phyloP scores from a whole-genome alignment of 371 early-diverging fungal genomes.

The Mortierella sp. region DNA sequence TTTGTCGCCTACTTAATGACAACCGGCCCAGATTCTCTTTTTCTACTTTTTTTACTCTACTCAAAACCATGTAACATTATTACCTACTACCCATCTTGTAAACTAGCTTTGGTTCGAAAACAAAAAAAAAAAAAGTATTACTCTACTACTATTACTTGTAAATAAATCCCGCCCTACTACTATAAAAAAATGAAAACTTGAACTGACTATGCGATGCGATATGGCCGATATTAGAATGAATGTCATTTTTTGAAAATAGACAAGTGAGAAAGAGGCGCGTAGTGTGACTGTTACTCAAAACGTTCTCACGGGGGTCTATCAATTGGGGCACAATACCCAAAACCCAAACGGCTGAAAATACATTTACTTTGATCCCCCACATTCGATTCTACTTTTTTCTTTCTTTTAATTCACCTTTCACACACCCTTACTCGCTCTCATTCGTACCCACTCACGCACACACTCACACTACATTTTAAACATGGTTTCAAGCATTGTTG shows the following conservation, averaged over 20 bases:
- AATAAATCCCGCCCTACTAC: neutral
- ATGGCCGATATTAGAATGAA: too few species aligned
- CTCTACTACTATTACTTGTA: neutral
- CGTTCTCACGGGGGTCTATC: neutral
- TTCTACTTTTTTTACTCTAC: neutral
- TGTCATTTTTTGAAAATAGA: too few species aligned
- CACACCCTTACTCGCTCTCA: neutral
- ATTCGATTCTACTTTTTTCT: neutral
- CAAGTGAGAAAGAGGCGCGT: neutral
- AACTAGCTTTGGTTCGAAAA: neutral
- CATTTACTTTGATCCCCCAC: neutral
- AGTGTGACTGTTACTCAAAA: neutral
- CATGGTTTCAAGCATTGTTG: constrained; percentile 75
- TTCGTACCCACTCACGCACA: neutral
- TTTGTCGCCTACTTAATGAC: too few species aligned
- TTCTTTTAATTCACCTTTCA: neutral
- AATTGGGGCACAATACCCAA: too few species aligned
- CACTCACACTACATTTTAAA: constrained; percentile 1
- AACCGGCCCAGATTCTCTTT: neutral
- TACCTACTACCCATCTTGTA: neutral
- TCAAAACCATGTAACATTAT: neutral
- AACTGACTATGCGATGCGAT: too few species aligned
- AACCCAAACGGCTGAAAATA: neutral
- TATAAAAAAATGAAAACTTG: neutral
- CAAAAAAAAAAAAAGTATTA: neutral